Base-by-base conservation (phyloP, 1,139 yeast species). In the Taphrina confusa region DNA sequence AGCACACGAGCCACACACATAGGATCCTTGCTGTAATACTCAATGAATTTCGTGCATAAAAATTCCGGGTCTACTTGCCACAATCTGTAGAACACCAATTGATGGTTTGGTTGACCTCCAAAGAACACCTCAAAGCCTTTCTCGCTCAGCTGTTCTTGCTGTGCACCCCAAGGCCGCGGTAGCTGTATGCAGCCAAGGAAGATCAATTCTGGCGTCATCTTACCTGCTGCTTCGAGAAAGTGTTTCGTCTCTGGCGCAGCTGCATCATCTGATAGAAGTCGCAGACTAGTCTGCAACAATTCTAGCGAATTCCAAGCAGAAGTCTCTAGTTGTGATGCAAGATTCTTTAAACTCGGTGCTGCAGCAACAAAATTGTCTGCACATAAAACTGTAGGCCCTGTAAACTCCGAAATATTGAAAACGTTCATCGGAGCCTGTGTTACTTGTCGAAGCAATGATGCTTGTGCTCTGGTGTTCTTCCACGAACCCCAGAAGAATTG, bases 121-220 rank as follows among this genome's bases (percentile, higher is more conserved):
- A 73, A 67, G 60, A 72, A 72, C 22, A 71, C 65, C 20, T 72
- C 75, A 58, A 71, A 71, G 40, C 73, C 66, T 54, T 70, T 72
- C 50, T 68, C 68, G 39, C 74, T 64, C 49, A 73, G 70, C 23
- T 73, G 66, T 46, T 71, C 74, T 40, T 71, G 67, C 16, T 71
- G 64, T 5, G 68, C 66, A 4, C 72, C 69, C 75, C 75, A 71
- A 6, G 76, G 76, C 50, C 68, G 68, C 6, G 74, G 71, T 45
- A 71, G 65, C 28, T 68, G 66, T 18, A 71, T 64, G 8, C 73
- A 73, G 14, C 76, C 76, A 6, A 73, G 63, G 45, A 74, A 68
- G 44, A 74, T 67, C 20, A 74, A 68, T 62, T 73, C 76, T 1
- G 76, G 75, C 18, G 69, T 65, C 11, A 67, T 49, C 60, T 73